Evolutionary conservation across 106 monocot species (phyloP), one percentile per base, ranked within the genome.

Genomic region (Dendrobium officinale): DNA sequence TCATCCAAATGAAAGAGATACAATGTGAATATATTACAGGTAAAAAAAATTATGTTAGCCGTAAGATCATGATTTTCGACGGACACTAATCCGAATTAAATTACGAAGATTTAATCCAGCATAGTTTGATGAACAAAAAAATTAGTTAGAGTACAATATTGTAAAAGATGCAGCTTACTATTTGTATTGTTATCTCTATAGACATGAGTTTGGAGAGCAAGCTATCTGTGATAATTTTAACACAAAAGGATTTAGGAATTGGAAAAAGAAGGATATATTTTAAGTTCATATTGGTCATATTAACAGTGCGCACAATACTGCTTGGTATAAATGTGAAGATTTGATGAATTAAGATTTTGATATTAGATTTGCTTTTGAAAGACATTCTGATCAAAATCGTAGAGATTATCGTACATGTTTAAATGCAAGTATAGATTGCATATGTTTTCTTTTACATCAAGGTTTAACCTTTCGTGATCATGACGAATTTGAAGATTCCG

Each of bases 101-200:
- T 37, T 37, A 37, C 37, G 37, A 3, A 37, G 37, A 37, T 37
- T 37, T 37, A 37, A 37, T 37, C 0, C 37, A 37, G 0, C 37
- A 37, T 37, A 3, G 3, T 37, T 37, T 37, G 37, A 37, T 37
- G 37, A 37, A 37, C 37, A 37, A 37, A 37, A 37, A 37, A 37
- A 37, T 37, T 37, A 37, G 37, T 0, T 3, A 37, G 0, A 37
- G 37, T 37, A 37, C 37, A 37, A 1, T 33, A 33, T 33, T 33
- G 2, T 2, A 33, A 33, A 45, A 45, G 9, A 45, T 45, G 9
- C 9, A 5, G 9, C 45, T 45, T 45, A 45, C 9, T 70, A 9
- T 45, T 44, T 4, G 19, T 67, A 43, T 26, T 80, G 80, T 80
- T 80, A 45, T 80, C 37, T 66, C 42, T 79, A 43, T 79, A 41